Base-by-base conservation (phyloP, 75 land plant genomes). In the Pseudotsuga menziesii region DNA sequence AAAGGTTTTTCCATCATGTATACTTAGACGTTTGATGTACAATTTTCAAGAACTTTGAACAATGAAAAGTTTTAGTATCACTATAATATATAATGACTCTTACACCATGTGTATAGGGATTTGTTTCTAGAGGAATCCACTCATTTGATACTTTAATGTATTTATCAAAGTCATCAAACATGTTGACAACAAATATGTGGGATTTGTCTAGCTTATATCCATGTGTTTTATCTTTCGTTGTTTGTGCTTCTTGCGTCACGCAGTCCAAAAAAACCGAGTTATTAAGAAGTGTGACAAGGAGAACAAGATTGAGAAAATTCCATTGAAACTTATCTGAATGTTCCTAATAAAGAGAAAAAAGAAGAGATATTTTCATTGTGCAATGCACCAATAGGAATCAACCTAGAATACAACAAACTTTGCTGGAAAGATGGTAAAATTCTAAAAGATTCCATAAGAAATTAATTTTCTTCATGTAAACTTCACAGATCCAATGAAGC, bases 111-210 rank as follows among this genome's bases (percentile, higher is more conserved):
- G 79, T 74, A 64, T 94, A 96, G 3, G 91, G 85, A 80, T 87
- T 94, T 26, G 73, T 83, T 73, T 94, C 93, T 23, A 94, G 91
- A 81, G 97, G 85, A 23, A 85, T 86, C 97, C 97, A 96, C 58
- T 91, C 80, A 69, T 93, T 89, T 13, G 91, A 90, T 36, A 96
- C 93, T 82, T 85, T 93, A 93, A 90, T 94, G 72, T 89, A 96
- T 84, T 79, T 94, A 8, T 96, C 94, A 77, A 91, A 89, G 58
- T 94, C 98, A 63, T 94, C 91, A 76, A 94, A 96, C 91, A 91
- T 82, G 75, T 86, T 96, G 16, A 96, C 94, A 14, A 82, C 82
- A 80, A 96, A 96, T 35, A 94, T 82, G 75, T 96, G 98, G 4
- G 98, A 81, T 61, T 82, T 91, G 73, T 96, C 98, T 80, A 96